These are phyloP conservation scores for Malus orientalis DNA, from an alignment of 306 rosid genomes.

Conservation along the genomic window DNA sequence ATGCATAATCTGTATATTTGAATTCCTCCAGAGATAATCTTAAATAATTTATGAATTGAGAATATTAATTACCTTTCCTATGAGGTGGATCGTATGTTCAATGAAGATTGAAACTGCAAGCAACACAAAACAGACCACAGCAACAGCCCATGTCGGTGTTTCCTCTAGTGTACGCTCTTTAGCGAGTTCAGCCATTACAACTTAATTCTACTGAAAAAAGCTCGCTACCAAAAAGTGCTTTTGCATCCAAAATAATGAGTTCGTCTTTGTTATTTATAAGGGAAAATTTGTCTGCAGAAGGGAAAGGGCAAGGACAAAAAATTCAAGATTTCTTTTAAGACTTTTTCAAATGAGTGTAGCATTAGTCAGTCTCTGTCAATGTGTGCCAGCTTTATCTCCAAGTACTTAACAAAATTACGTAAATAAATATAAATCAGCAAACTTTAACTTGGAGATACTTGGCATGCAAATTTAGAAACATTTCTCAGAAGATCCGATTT, in stretches of 20 bases:
- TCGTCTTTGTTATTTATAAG: not conserved
- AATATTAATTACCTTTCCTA: slow-evolving; percentile 29
- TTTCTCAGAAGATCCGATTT: not conserved
- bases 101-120: slow-evolving; percentile 49
- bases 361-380: not conserved
- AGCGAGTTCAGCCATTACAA: not conserved
- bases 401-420: not conserved
- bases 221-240: not conserved
- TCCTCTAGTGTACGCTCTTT: slow-evolving; percentile 36
- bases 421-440: not conserved
- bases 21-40: not conserved
- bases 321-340: not conserved
- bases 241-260: not conserved
- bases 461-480: not conserved
- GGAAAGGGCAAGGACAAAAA: not conserved
- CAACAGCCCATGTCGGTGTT: slow-evolving; percentile 79
- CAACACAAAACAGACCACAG: slow-evolving; percentile 52
- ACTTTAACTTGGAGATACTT: not conserved
- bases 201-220: not conserved
- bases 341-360: too few species aligned
- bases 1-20: not conserved
- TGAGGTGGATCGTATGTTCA: slow-evolving; percentile 41
- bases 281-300: not conserved
- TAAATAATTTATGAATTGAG: not conserved
- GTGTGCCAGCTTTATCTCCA: not conserved